Conservation (phyloP, 2,329 filamentous ascomycete genomes). For the Harringtonia lauricola region DNA sequence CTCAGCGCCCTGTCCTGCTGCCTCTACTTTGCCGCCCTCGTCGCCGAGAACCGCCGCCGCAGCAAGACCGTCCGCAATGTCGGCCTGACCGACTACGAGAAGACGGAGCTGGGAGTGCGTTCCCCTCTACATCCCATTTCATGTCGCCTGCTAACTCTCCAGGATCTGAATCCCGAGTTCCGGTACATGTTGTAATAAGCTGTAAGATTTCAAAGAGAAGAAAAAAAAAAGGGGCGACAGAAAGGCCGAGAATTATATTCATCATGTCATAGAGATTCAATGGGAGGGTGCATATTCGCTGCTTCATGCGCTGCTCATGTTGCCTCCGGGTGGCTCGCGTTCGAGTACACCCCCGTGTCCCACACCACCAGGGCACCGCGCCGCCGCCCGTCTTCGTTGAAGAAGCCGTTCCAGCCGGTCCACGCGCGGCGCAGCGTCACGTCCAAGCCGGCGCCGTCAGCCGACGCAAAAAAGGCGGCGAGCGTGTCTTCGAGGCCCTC, state of each 20-base stretch:
- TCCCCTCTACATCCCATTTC: no score
- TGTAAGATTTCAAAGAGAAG: neutral
- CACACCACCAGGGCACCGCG: constrained; percentile 48
- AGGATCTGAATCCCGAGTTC: constrained; percentile 25
- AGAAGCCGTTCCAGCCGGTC: constrained; percentile 48
- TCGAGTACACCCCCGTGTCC: constrained; percentile 32
- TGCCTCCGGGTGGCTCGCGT: constrained; percentile 11
- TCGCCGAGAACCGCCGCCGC: constrained; percentile 48
- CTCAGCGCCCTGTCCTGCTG: constrained; percentile 52
- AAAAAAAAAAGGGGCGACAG: neutral
- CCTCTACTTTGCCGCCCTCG: constrained; percentile 48
- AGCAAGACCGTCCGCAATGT: constrained; percentile 24
- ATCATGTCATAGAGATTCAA: neutral
- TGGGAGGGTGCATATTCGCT: neutral
- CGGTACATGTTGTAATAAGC: constrained; percentile 25
- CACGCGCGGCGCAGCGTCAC: constrained; percentile 37
- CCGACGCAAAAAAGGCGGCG: constrained; percentile 28
- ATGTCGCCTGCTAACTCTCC: neutral
- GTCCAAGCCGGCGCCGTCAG: constrained; percentile 26
- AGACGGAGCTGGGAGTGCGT: constrained; percentile 29
- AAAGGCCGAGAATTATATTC: neutral
- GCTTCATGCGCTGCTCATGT: neutral
- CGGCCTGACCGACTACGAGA: constrained; percentile 22
- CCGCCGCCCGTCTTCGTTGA: constrained; percentile 50
- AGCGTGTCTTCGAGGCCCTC: constrained; percentile 41